phyloP scores from a whole-genome alignment of 352 stramenopile genomes.

The Pythium monospermum region DNA sequence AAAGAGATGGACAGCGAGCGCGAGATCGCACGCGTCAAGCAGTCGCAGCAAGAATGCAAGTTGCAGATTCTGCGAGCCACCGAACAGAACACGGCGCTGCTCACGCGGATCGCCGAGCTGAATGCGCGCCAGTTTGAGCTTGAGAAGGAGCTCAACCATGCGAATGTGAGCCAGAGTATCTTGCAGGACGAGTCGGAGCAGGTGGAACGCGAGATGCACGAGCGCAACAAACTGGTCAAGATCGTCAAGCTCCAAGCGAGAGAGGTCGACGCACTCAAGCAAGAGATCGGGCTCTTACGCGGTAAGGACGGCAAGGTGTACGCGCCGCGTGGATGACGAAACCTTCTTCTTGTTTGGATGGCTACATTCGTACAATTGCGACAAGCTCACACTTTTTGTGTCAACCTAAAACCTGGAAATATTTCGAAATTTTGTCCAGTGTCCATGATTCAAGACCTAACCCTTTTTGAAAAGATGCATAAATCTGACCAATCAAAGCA shows the following conservation, averaged over 20 bases:
- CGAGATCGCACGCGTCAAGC: constrained; percentile 34
- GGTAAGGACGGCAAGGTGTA: constrained; percentile 82
- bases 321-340: constrained; percentile 28
- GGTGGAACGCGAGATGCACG: constrained; percentile 71
- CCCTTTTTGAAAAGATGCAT: not conserved
- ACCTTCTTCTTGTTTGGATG: constrained; percentile 9
- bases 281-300: constrained; percentile 83
- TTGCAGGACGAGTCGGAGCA: constrained; percentile 46
- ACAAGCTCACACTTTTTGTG: too few relatives aligned
- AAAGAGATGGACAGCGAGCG: constrained; percentile 75
- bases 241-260: constrained; percentile 89
- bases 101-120: constrained; percentile 73
- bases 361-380: constrained; percentile 13
- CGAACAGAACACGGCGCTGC: constrained; percentile 76
- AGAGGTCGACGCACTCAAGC: constrained; percentile 89
- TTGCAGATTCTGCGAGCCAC: constrained; percentile 75
- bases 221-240: constrained; percentile 86
- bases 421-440: too few relatives aligned
- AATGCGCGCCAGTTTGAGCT: constrained; percentile 74
- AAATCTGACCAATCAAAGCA: constrained; percentile 17
- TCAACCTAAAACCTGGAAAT: too few relatives aligned
- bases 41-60: constrained; percentile 59
- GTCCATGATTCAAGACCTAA: constrained; percentile 2
- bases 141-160: constrained; percentile 85
- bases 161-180: constrained; percentile 33